phyloP scores from a whole-genome alignment of 2,329 filamentous ascomycete species.

The Cadophora malorum region DNA sequence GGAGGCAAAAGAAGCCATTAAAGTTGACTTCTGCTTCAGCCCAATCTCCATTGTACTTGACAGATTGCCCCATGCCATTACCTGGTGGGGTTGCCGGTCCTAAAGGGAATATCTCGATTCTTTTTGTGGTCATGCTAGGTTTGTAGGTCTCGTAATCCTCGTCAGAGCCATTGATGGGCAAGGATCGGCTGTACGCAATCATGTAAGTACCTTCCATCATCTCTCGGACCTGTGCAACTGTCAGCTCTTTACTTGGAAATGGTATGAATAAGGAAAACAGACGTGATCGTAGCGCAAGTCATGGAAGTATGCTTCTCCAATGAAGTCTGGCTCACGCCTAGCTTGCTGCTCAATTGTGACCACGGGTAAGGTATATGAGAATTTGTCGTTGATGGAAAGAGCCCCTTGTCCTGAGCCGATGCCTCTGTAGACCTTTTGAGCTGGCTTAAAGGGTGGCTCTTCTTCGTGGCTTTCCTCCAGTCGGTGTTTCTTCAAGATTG shows the following conservation, averaged over 20 bases:
- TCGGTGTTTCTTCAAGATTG: not conserved
- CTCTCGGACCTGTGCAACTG: not conserved
- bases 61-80: not conserved
- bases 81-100: not conserved
- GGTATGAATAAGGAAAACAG: not conserved
- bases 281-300: slow-evolving; percentile 9
- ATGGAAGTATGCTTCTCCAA: slow-evolving; percentile 11
- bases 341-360: slow-evolving; percentile 16
- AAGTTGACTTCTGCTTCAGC: slow-evolving; percentile 3
- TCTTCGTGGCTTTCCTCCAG: not conserved
- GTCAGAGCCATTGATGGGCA: not conserved
- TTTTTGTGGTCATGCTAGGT: not conserved
- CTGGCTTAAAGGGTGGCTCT: too few relatives aligned
- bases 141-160: not conserved
- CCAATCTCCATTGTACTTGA: not conserved
- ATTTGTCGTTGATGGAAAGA: not conserved
- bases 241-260: not conserved
- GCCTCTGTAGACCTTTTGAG: slow-evolving; percentile 1
- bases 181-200: slow-evolving; percentile 14
- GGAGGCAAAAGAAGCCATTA: not conserved
- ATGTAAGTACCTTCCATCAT: slow-evolving; percentile 9
- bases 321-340: slow-evolving; percentile 6
- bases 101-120: not conserved
- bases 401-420: not conserved
- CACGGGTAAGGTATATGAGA: not conserved